Conservation (phyloP, 108 stramenopile species). For the Craspedostauros australis region DNA sequence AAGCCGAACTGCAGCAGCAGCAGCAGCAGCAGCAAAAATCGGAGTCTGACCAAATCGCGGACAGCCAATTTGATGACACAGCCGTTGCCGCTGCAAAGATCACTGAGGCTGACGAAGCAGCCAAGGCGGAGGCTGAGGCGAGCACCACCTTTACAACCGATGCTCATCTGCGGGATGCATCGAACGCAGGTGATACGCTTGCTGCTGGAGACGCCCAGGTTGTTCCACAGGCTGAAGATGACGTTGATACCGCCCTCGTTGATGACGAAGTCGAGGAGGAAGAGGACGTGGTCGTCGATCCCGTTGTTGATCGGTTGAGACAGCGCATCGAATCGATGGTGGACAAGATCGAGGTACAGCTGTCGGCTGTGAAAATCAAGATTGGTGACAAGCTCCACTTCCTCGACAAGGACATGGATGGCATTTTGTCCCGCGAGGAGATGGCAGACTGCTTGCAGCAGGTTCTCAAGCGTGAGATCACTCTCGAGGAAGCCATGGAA, state of each 20-base stretch:
- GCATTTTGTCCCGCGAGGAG: conserved; percentile 79
- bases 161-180: conserved; percentile 11
- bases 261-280: conserved; percentile 11
- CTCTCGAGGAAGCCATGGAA: conserved; percentile 75
- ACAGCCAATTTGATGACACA: conserved; percentile 29
- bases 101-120: conserved; percentile 28
- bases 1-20: conserved; percentile 2
- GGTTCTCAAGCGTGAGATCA: conserved; percentile 72
- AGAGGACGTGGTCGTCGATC: conserved; percentile 43
- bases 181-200: not conserved
- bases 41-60: not conserved
- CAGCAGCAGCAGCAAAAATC: conserved; percentile 9
- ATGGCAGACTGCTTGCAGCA: conserved; percentile 69
- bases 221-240: conserved; percentile 10
- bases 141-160: conserved; percentile 40
- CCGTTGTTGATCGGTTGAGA: conserved; percentile 58
- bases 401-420: conserved; percentile 95
- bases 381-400: conserved; percentile 96
- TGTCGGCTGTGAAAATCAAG: conserved; percentile 78
- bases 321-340: conserved; percentile 86
- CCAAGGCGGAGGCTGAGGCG: conserved; percentile 41
- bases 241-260: not conserved
- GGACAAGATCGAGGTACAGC: conserved; percentile 84
- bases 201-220: conserved; percentile 3
- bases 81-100: conserved; percentile 26